These are phyloP conservation scores for Diplogelasinospora grovesii DNA, from an alignment of 495 filamentous ascomycete genomes.

Conservation along the genomic window DNA sequence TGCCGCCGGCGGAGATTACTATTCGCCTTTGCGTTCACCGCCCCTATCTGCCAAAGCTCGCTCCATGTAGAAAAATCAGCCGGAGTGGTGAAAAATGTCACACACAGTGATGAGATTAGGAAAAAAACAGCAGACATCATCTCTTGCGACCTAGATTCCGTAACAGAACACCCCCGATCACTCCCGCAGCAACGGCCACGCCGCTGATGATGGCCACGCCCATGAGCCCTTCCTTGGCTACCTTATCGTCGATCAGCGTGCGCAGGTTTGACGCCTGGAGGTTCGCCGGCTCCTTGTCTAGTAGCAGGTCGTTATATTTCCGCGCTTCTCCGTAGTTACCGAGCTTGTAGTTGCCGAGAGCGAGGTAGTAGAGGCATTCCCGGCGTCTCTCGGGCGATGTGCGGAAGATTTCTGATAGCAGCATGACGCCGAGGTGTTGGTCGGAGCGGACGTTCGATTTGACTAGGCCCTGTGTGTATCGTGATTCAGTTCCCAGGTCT, in stretches of 20 bases:
- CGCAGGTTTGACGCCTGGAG: conserved; percentile 81
- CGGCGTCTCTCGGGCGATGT: conserved; percentile 82
- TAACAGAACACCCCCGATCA: conserved; percentile 80
- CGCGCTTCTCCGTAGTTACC: conserved; percentile 94
- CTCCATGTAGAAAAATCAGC: no score
- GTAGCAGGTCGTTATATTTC: conserved; percentile 84
- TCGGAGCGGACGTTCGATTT: conserved; percentile 78
- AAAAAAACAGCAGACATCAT: no score
- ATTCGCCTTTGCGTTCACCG: no score
- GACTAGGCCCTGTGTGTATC: conserved; percentile 67
- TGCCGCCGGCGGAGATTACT: no score
- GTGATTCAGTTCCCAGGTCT: conserved; percentile 2
- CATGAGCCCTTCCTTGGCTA: conserved; percentile 86
- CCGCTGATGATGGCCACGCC: conserved; percentile 97
- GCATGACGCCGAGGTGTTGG: conserved; percentile 89
- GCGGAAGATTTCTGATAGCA: conserved; percentile 96
- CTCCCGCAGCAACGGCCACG: conserved; percentile 85
- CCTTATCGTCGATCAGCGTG: conserved; percentile 87
- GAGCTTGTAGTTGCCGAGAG: conserved; percentile 93
- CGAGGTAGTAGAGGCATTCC: conserved; percentile 97
- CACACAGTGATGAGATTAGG: no score
- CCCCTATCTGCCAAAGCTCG: no score
- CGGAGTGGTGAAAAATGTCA: no score
- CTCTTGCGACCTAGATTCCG: conserved; percentile 41
- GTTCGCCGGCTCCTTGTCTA: conserved; percentile 85